Conservation (phyloP, 2,329 filamentous ascomycete genomes). For the Aspergillus sp. region DNA sequence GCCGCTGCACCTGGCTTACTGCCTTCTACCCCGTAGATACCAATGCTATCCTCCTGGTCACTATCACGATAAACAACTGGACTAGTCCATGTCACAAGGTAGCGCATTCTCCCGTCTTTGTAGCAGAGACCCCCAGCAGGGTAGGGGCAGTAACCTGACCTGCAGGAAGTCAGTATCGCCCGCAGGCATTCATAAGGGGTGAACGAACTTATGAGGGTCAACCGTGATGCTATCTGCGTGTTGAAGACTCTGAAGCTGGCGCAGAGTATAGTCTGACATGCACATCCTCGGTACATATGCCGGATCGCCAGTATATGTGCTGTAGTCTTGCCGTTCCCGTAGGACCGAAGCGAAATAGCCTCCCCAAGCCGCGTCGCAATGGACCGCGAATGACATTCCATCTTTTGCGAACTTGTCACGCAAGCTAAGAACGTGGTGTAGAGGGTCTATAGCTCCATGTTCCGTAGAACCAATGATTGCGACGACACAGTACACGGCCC, state of each 20-base stretch:
- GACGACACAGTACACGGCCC: background rate
- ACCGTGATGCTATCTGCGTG: background rate
- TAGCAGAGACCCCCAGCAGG: constrained; percentile 48
- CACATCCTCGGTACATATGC: background rate
- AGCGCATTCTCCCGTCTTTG: constrained; percentile 44
- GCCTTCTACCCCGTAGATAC: constrained; percentile 47
- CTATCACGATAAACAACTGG: constrained; percentile 42
- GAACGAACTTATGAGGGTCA: background rate
- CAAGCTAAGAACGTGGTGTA: background rate
- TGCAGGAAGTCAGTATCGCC: background rate
- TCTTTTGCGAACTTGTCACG: constrained; percentile 26
- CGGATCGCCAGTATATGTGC: background rate
- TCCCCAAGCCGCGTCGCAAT: constrained; percentile 53
- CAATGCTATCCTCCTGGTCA: constrained; percentile 34
- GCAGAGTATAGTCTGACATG: background rate
- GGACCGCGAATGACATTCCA: constrained; percentile 48
- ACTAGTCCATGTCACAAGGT: constrained; percentile 46
- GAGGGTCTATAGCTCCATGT: background rate
- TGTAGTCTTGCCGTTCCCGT: background rate
- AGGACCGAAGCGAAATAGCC: constrained; percentile 51
- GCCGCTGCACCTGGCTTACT: constrained; percentile 1
- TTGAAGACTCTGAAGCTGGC: background rate
- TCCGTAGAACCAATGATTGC: background rate
- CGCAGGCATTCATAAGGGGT: background rate
- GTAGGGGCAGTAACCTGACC: constrained; percentile 47